Base-by-base conservation (phyloP, 352 stramenopile species). In the Thalassiosira hispida region DNA sequence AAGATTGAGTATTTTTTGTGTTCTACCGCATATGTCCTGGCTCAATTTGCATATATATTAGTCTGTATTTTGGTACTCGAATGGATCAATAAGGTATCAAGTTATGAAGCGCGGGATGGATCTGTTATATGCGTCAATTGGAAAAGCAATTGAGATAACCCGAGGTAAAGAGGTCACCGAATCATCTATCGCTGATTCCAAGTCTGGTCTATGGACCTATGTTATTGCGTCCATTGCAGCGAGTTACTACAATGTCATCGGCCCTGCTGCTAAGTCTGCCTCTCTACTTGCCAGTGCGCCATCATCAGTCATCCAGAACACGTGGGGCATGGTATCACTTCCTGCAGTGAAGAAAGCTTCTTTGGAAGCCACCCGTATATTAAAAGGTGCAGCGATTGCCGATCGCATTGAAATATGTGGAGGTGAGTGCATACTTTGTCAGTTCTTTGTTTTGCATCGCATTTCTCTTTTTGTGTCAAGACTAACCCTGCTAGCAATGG, bases 91-190 rank as follows among this genome's bases (percentile, higher is more conserved):
- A 31, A 80, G 86, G 46, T 89, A 90, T 29, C 76, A 91, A 27
- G 67, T 94, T n/a, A 69, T 94, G 8, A 88, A 87, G 52, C 63
- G 86, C 3, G 85, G 79, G 23, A 94, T 94, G 89, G 81, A 94
- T 71, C 62, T 92, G 18, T 74, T 91, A 22, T 93, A 93, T 84
- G 88, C 88, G 25, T 91, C 85, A 4, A 84, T 93, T 40, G 85
- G 83, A 25, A 90, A 83, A 9, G 85, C 85, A 14, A 72, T 93
- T 20, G 76, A 88, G 62, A 57, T 86, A 16, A 91, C 81, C 9
- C 57, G 75, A 59, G 65, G 56, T 38, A 62, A 49, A 23, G 46
- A 68, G 57, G 55, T 51, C 1, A 78, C 62, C 5, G 66, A 82
- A 1, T 63, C 55, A n/a, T 65, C 55, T 31, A 53, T 79, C 68